These are phyloP conservation scores for Oryza punctata DNA, from an alignment of 176 grass and related monocot genomes.

Conservation along the genomic window DNA sequence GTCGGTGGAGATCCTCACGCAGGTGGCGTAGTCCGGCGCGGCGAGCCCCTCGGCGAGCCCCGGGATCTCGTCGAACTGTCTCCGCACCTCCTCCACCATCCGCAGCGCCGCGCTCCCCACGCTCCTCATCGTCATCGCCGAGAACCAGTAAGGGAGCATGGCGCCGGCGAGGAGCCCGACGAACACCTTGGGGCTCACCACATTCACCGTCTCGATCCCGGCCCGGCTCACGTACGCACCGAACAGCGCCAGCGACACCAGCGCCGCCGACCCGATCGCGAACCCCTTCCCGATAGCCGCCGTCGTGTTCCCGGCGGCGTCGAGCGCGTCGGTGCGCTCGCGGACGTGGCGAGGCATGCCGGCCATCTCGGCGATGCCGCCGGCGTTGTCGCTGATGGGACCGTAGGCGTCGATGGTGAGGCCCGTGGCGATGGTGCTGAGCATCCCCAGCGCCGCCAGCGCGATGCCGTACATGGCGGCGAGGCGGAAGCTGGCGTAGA, in stretches of 20 bases:
- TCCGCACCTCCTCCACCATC: slow-evolving; percentile 85
- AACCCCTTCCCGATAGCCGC: slow-evolving; percentile 90
- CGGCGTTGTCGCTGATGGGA: slow-evolving; percentile 83
- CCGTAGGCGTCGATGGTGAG: slow-evolving; percentile 79
- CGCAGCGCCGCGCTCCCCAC: slow-evolving; percentile 74
- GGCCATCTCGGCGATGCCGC: slow-evolving; percentile 85
- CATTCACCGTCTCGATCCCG: slow-evolving; percentile 49
- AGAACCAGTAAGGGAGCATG: slow-evolving; percentile 96
- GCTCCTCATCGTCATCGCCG: slow-evolving; percentile 82
- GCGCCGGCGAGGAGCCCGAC: slow-evolving; percentile 68
- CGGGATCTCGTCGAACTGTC: slow-evolving; percentile 68
- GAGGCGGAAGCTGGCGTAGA: slow-evolving; percentile 62
- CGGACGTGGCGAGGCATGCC: slow-evolving; percentile 52
- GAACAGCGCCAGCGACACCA: slow-evolving; percentile 81
- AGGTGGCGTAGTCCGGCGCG: slow-evolving; percentile 76
- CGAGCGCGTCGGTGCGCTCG: slow-evolving; percentile 65
- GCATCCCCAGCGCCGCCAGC: slow-evolving; percentile 75
- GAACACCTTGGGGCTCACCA: slow-evolving; percentile 68
- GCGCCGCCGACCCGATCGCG: slow-evolving; percentile 80
- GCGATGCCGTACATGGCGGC: slow-evolving; percentile 81
- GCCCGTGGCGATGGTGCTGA: slow-evolving; percentile 78
- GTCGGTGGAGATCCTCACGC: slow-evolving; percentile 87
- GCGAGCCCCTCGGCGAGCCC: slow-evolving; percentile 67
- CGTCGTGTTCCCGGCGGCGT: slow-evolving; percentile 84
- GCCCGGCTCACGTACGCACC: slow-evolving; percentile 80